A percentile compares a stretch with the other conserved stretches of the same genome.
These are phyloP conservation scores for Pseudogymnoascus sp. DNA, from an alignment of 2,329 filamentous ascomycete genomes.

Conservation along the genomic window DNA sequence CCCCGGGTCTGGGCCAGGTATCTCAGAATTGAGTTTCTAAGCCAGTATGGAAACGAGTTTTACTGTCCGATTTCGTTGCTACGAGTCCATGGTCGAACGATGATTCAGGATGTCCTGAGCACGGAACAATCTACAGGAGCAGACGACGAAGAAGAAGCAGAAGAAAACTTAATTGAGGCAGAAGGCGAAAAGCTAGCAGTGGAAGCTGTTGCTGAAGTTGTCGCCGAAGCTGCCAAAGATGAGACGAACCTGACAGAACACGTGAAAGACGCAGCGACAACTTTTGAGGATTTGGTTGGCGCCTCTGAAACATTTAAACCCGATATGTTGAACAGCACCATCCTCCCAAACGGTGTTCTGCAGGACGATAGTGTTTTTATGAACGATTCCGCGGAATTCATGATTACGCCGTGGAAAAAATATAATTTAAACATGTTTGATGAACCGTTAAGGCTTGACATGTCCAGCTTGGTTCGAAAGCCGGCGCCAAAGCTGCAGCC, in stretches of 20 bases:
- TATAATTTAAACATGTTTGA: not conserved
- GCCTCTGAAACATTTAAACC: slow-evolving; percentile 16
- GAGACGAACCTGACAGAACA: slow-evolving; percentile 14
- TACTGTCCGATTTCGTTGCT: slow-evolving; percentile 90
- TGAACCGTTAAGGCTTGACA: not conserved
- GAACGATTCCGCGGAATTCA: slow-evolving; percentile 13
- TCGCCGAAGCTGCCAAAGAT: slow-evolving; percentile 25
- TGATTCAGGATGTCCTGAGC: slow-evolving; percentile 73
- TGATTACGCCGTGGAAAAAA: slow-evolving; percentile 17
- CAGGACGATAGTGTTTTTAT: slow-evolving; percentile 9
- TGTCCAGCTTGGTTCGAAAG: not conserved
- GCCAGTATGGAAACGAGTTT: slow-evolving; percentile 92
- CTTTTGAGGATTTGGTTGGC: slow-evolving; percentile 27
- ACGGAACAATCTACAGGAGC: slow-evolving; percentile 72
- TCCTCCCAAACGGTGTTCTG: not conserved
- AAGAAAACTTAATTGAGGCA: slow-evolving; percentile 20
- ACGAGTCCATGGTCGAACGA: slow-evolving; percentile 84
- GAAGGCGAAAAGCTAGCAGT: slow-evolving; percentile 24
- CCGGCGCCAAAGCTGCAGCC: not conserved
- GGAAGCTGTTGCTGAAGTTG: slow-evolving; percentile 28
- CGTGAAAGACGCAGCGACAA: slow-evolving; percentile 27
- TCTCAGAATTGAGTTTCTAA: slow-evolving; percentile 81
- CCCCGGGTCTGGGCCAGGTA: slow-evolving; percentile 95
- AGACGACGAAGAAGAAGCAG: slow-evolving; percentile 53
- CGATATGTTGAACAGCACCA: not conserved